Conservation (phyloP, 2,329 filamentous ascomycete genomes). For the Colletotrichum tamarilloi region DNA sequence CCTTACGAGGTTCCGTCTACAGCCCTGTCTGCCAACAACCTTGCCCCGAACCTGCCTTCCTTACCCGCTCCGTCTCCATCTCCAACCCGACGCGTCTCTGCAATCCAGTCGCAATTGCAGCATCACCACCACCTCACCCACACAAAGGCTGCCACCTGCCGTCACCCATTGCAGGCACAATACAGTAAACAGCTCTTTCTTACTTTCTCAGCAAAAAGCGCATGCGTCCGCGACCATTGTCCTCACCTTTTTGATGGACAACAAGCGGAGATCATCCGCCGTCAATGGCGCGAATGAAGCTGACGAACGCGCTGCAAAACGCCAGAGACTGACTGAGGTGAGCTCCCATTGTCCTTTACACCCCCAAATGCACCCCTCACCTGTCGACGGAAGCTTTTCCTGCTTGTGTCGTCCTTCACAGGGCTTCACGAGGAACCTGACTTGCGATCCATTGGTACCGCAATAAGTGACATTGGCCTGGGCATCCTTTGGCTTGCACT, state of each 20-base stretch:
- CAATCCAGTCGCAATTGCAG: constrained; percentile 18
- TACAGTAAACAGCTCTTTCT: neutral
- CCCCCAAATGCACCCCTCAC: constrained; percentile 36
- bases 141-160: neutral
- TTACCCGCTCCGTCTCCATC: constrained; percentile 11
- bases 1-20: neutral
- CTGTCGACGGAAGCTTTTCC: constrained; percentile 22
- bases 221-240: constrained; percentile 23
- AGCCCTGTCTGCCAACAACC: constrained; percentile 25
- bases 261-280: constrained; percentile 64
- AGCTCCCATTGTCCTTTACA: constrained; percentile 39
- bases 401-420: neutral
- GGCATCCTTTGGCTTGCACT: neutral
- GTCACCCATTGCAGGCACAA: constrained; percentile 22
- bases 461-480: neutral
- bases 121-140: constrained; percentile 22
- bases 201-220: neutral
- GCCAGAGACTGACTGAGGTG: constrained; percentile 65
- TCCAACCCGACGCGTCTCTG: constrained; percentile 33
- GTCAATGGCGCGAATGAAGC: constrained; percentile 58
- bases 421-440: neutral
- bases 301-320: constrained; percentile 66
- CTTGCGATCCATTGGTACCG: neutral
- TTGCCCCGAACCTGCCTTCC: neutral
- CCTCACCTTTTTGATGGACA: constrained; percentile 56